Evolutionary conservation across 345 rosid genomes (phyloP).

Genomic region (Pseudoturritis turrita): DNA sequence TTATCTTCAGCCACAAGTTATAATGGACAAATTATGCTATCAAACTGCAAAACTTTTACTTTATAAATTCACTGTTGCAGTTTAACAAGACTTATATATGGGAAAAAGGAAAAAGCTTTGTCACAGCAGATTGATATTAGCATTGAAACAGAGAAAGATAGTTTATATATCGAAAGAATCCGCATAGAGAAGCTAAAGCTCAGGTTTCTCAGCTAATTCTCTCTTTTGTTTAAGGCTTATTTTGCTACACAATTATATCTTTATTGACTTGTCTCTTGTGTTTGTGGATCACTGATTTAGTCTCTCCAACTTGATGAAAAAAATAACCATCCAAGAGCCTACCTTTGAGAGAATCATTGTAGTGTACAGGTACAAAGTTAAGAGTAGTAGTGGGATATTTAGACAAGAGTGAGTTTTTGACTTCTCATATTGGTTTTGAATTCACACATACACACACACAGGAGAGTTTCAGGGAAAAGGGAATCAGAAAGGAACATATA

Average conservation of each 20-base stretch:
- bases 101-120: slow-evolving; percentile 21
- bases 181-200: slow-evolving; percentile 61
- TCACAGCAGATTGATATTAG: slow-evolving; percentile 36
- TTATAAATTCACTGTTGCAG: slow-evolving; percentile 27
- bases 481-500: slow-evolving; percentile 49
- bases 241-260: not conserved
- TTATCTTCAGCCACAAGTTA: not conserved
- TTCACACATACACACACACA: slow-evolving; percentile 34
- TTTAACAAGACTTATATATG: slow-evolving; percentile 36
- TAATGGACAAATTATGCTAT: not conserved
- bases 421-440: not conserved
- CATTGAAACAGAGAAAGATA: slow-evolving; percentile 32
- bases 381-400: not conserved
- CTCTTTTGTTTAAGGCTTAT: not conserved
- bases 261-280: not conserved
- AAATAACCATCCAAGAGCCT: slow-evolving; percentile 74
- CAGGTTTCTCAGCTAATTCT: slow-evolving; percentile 30
- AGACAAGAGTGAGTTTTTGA: not conserved
- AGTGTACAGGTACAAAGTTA: slow-evolving; percentile 54
- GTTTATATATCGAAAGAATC: slow-evolving; percentile 52
- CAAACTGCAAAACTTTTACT: slow-evolving; percentile 1
- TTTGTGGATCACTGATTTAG: slow-evolving; percentile 29
- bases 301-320: slow-evolving; percentile 44
- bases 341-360: slow-evolving; percentile 75
- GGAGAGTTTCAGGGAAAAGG: slow-evolving; percentile 38